Percentiles rank a stretch among this genome's conserved stretches.
phyloP scores from a whole-genome alignment of 139 green algal genomes.

The Eudorina sp. region DNA sequence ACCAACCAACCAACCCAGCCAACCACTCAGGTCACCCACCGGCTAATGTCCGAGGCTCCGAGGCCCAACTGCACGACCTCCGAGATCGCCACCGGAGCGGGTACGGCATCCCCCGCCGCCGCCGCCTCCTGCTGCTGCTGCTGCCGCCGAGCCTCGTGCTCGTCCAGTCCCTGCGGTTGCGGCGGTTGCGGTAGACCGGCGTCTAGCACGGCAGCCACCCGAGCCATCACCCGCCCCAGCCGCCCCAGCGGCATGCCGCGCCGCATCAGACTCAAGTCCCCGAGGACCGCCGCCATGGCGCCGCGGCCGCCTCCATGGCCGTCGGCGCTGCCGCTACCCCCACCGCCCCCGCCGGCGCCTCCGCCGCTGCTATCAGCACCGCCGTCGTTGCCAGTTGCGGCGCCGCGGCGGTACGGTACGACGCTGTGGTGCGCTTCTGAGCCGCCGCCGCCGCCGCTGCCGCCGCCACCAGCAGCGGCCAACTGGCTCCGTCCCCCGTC shows the following conservation, averaged over 20 bases:
- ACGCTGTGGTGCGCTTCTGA: too few species aligned
- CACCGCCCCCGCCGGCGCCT: not conserved
- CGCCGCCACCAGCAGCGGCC: not conserved
- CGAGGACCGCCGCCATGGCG: not conserved
- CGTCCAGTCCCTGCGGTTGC: too few species aligned
- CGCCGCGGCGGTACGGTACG: too few species aligned
- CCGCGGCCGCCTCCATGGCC: not conserved
- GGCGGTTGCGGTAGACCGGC: too few species aligned
- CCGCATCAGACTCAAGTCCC: slow-evolving; percentile 6
- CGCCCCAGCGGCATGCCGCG: not conserved
- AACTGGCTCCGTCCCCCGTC: too few species aligned
- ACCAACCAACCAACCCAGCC: too few species aligned
- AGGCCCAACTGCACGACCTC: not conserved
- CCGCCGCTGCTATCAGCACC: not conserved
- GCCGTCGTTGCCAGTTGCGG: not conserved
- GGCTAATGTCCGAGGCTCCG: not conserved
- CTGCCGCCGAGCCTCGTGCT: not conserved
- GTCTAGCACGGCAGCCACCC: not conserved
- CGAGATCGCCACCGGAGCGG: not conserved
- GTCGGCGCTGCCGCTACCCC: too few species aligned
- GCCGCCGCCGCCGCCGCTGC: not conserved
- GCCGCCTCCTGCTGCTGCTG: not conserved
- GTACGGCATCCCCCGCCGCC: not conserved
- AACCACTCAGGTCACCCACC: too few species aligned
- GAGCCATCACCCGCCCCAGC: not conserved